Evolutionary conservation across 495 filamentous ascomycete genomes (phyloP).

Genomic region (Podospora australis): DNA sequence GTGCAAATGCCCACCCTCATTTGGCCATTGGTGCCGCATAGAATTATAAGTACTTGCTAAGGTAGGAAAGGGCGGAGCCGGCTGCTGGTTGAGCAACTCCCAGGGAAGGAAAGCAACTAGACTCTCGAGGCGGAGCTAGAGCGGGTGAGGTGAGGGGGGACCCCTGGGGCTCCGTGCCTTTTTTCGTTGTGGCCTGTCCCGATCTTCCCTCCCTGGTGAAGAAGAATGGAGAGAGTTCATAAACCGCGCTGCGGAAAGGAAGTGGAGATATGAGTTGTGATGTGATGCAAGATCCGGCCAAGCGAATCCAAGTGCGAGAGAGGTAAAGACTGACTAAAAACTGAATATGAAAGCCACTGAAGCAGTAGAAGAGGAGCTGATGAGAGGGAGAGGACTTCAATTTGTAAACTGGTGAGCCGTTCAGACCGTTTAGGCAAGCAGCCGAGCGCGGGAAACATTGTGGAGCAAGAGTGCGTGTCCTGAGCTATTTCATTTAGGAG

Average conservation of each 20-base stretch:
- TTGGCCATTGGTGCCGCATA: conserved; percentile 31
- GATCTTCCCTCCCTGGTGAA: conserved; percentile 14
- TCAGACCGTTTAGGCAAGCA: conserved; percentile 25
- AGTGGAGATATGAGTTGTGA: too few relatives aligned
- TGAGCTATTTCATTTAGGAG: conserved; percentile 32
- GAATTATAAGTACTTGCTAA: conserved; percentile 29
- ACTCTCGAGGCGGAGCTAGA: conserved; percentile 26
- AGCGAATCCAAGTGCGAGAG: conserved; percentile 4
- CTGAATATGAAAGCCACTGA: too few relatives aligned
- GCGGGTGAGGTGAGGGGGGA: conserved; percentile 27
- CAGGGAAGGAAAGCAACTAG: conserved; percentile 14
- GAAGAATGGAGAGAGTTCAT: too few relatives aligned
- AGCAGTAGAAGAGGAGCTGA: conserved; percentile 4
- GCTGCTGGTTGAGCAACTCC: conserved; percentile 17
- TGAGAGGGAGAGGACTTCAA: conserved; percentile 15
- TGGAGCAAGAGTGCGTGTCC: conserved; percentile 25
- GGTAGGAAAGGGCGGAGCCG: conserved; percentile 24
- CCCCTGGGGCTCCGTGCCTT: conserved; percentile 26
- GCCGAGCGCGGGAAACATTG: conserved; percentile 27
- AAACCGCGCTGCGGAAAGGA: too few relatives aligned
- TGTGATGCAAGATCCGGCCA: too few relatives aligned
- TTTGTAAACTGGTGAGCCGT: conserved; percentile 23
- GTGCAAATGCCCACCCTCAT: conserved; percentile 43
- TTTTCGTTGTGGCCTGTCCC: conserved; percentile 22
- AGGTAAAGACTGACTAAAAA: not conserved